Percentiles rank a stretch among this genome's conserved stretches.
Evolutionary conservation across 192 early-diverging fungal species (phyloP).

Genomic region (Rhizophlyctis rosea): DNA sequence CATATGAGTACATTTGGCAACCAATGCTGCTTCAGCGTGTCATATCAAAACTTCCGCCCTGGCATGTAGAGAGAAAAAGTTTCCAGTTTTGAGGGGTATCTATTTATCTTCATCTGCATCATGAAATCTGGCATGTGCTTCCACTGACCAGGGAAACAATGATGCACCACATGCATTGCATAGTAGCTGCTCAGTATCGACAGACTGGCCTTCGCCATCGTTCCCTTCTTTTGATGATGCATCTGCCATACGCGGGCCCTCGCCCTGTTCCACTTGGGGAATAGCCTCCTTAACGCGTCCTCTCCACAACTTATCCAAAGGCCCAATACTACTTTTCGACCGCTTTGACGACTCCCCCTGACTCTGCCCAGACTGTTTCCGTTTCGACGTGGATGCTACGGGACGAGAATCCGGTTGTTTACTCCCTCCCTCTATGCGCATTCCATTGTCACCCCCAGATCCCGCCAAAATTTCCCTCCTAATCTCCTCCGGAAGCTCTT

Average conservation of each 20-base stretch:
- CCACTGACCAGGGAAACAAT: neutral
- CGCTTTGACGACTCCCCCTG: no score
- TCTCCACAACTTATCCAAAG: neutral
- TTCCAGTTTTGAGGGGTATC: no score
- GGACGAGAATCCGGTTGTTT: no score
- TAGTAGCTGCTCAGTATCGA: neutral
- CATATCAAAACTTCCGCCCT: no score
- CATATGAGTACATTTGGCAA: no score
- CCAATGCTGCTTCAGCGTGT: no score
- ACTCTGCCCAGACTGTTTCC: no score
- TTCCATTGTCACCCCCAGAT: neutral
- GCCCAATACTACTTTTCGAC: neutral
- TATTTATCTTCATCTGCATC: neutral
- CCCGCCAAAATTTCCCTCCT: neutral
- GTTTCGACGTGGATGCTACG: no score
- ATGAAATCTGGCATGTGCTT: neutral
- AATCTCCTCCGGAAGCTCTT: constrained; percentile 1
- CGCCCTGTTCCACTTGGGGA: neutral
- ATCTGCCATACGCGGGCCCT: neutral
- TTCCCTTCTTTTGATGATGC: neutral
- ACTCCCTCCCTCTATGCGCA: neutral
- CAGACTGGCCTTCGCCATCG: neutral
- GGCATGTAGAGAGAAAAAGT: no score
- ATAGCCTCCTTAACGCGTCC: neutral
- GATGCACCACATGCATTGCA: neutral